phyloP scores from a whole-genome alignment of 306 rosid genomes.

The Argentina anserina region DNA sequence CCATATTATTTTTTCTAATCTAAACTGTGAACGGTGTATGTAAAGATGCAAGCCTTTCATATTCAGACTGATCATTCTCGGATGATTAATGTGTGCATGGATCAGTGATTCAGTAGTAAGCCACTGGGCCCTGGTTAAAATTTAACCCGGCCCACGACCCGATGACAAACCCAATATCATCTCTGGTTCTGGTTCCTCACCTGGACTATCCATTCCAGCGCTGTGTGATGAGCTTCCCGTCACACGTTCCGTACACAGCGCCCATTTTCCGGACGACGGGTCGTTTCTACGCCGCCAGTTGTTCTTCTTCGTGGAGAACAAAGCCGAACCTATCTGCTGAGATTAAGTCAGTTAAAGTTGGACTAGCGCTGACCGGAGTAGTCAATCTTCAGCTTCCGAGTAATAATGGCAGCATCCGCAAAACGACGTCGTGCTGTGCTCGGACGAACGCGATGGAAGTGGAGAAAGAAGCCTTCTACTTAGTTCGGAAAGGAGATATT shows the following conservation, averaged over 20 bases:
- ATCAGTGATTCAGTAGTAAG: too few species aligned
- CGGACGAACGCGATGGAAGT: conserved; percentile 42
- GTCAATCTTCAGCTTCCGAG: conserved; percentile 45
- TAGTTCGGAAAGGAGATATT: conserved; percentile 83
- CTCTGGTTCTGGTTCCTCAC: background rate
- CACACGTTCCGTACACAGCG: conserved; percentile 45
- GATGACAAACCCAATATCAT: background rate
- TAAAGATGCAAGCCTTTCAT: too few species aligned
- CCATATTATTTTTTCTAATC: too few species aligned
- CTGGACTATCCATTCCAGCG: background rate
- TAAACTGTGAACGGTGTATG: too few species aligned
- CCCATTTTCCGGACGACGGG: conserved; percentile 38
- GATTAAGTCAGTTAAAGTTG: conserved; percentile 27
- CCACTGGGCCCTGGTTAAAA: too few species aligned
- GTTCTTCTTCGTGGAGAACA: conserved; percentile 32
- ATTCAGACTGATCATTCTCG: too few species aligned
- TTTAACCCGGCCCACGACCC: background rate
- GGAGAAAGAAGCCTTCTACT: conserved; percentile 63
- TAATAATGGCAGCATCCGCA: conserved; percentile 33
- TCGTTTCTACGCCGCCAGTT: conserved; percentile 23
- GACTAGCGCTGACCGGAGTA: conserved; percentile 26
- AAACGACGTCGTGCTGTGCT: conserved; percentile 12
- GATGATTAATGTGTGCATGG: too few species aligned
- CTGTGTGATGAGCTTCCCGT: conserved; percentile 60
- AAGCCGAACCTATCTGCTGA: conserved; percentile 3